Conservation (phyloP, 148 eudicot species). For the Polygonum maritimum region DNA sequence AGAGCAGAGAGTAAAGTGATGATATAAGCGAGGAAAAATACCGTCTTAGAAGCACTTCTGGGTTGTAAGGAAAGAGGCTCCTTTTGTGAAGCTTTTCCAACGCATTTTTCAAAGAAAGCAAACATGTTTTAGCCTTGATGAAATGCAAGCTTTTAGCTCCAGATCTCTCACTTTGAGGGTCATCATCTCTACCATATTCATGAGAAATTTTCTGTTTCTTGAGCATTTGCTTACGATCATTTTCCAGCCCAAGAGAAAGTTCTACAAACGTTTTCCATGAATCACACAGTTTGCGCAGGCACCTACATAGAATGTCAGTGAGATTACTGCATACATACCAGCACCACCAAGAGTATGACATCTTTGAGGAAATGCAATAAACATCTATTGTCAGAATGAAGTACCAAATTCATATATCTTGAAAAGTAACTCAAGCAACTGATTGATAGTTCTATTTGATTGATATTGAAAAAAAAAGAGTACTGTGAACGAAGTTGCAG, state of each 20-base stretch:
- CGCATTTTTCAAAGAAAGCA: constrained; percentile 53
- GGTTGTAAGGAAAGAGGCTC: constrained; percentile 80
- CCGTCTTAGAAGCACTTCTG: constrained; percentile 76
- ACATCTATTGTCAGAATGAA: neutral
- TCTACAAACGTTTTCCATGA: constrained; percentile 54
- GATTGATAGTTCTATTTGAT: neutral
- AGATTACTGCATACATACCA: neutral
- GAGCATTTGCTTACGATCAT: constrained; percentile 13
- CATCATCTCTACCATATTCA: constrained; percentile 16
- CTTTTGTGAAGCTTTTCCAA: constrained; percentile 52
- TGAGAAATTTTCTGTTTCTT: constrained; percentile 39
- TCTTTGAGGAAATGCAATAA: neutral
- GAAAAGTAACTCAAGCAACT: neutral
- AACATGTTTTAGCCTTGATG: constrained; percentile 47
- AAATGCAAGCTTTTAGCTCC: constrained; percentile 22
- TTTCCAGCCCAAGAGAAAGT: constrained; percentile 21
- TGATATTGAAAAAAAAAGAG: neutral
- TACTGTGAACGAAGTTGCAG: neutral
- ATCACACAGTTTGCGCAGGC: constrained; percentile 59
- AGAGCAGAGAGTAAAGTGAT: neutral
- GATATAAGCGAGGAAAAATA: constrained; percentile 11
- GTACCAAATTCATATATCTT: neutral
- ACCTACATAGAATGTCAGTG: constrained; percentile 27
- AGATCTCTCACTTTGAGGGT: constrained; percentile 11
- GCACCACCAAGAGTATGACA: neutral